A percentile compares a stretch with the other conserved stretches of the same genome.
These are phyloP conservation scores for Yarrowia hollandica DNA, from an alignment of 805 yeast species.

Conservation along the genomic window DNA sequence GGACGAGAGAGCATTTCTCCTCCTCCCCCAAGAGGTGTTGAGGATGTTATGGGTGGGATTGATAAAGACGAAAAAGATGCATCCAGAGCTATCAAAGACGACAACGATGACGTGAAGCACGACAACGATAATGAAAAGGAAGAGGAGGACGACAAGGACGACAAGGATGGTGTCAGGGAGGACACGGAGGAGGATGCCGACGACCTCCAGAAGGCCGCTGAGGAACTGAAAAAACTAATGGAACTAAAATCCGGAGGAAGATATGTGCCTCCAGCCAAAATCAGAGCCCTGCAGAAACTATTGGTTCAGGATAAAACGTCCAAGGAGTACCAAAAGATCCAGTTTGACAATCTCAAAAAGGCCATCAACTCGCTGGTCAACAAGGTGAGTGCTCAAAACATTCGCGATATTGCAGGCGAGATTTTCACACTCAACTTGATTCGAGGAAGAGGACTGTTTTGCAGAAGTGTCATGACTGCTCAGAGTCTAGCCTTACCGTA, in stretches of 20 bases:
- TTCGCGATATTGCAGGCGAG: slow-evolving; percentile 50
- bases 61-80: too few relatives aligned
- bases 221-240: slow-evolving; percentile 13
- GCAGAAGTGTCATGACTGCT: slow-evolving; percentile 56
- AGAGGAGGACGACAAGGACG: background rate
- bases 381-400: slow-evolving; percentile 48
- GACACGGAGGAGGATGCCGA: background rate
- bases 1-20: background rate
- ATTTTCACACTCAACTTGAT: slow-evolving; percentile 59
- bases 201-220: background rate
- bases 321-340: slow-evolving; percentile 50
- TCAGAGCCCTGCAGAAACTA: slow-evolving; percentile 47
- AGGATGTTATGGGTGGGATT: too few relatives aligned
- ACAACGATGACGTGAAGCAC: too few relatives aligned
- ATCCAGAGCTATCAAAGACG: too few relatives aligned
- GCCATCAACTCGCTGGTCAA: slow-evolving; percentile 52
- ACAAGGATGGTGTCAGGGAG: background rate
- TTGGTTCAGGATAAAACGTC: slow-evolving; percentile 40
- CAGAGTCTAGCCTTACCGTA: slow-evolving; percentile 47
- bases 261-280: slow-evolving; percentile 57
- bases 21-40: background rate
- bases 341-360: slow-evolving; percentile 58
- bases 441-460: slow-evolving; percentile 62
- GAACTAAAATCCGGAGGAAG: slow-evolving; percentile 47
- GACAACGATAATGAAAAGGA: background rate